phyloP scores from a whole-genome alignment of 2,329 filamentous ascomycete genomes.

The Diaporthe citriasiana region DNA sequence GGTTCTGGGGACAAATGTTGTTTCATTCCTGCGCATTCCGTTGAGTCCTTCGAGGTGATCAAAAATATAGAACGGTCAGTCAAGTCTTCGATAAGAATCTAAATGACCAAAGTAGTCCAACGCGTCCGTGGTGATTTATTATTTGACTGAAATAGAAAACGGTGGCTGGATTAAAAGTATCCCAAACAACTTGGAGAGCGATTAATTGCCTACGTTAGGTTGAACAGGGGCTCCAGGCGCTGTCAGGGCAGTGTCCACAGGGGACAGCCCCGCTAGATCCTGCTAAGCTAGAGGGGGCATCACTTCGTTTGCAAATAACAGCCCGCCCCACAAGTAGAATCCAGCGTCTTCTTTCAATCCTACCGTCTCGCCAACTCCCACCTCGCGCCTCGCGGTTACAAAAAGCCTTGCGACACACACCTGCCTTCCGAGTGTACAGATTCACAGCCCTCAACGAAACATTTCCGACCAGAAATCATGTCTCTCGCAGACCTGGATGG shows the following conservation, averaged over 20 bases:
- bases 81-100: not conserved
- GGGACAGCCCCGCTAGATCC: not conserved
- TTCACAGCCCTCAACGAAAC: not conserved
- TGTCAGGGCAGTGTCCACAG: not conserved
- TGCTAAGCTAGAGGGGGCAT: not conserved
- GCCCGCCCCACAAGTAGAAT: not conserved
- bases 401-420: not conserved
- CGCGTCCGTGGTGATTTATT: not conserved
- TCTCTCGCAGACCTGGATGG: constrained; percentile 2
- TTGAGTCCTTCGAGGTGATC: not conserved
- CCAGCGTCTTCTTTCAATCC: not conserved
- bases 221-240: not conserved
- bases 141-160: not conserved
- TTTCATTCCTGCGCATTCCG: too few species aligned
- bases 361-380: not conserved
- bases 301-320: too few species aligned
- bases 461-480: constrained; percentile 3
- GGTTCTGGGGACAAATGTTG: too few species aligned
- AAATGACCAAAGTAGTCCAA: not conserved
- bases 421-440: not conserved
- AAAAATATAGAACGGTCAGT: not conserved
- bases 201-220: not conserved
- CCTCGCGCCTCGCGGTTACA: not conserved
- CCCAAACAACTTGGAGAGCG: not conserved
- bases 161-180: not conserved